Base-by-base conservation (phyloP, 1,139 yeast species). In the Geotrichum carabidarum region DNA sequence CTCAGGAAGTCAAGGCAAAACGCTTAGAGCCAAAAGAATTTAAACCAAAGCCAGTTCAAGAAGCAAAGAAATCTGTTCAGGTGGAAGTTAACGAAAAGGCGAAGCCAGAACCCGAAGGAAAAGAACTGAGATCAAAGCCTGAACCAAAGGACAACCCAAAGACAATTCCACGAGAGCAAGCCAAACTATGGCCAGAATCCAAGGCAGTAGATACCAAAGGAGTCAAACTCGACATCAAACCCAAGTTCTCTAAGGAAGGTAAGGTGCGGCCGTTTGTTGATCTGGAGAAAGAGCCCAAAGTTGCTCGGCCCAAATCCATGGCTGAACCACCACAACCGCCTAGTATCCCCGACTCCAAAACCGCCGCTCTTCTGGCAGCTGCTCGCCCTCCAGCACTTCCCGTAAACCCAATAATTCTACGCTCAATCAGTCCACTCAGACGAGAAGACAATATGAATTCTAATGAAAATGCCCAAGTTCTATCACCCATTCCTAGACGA, bases 401-500 rank as follows among this genome's bases (percentile, higher is more conserved):
- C 12, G 45, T 14, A 14, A 32, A 32, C 9, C 7, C 14, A 27
- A 46, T 32, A 11, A 7, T 12, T 27, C 31, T 7, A 40, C 40
- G 41, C n/a, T 35, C 40, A n/a, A 37, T 27, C 36, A n/a, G 35
- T 36, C 31, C 43, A 8, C 35, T 34, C 8, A 32, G 40, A 18
- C 43, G 50, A 14, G 50, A 51, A 7, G 38, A 27, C 8, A 36
- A 43, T 17, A 48, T 44, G 7, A 7, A 12, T 2, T 50, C 34
- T 15, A 9, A 30, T 8, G 47, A 41, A 27, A 36, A 42, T 4
- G 8, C 50, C 34, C 48, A 43, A 17, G 55, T 52, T 15, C 44
- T 51, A 14, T 45, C 51, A 7, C 55, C 55, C 1, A 40, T 52
- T 14, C 55, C 55, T 2, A 32, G 35, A 27, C 51, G 50, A 9